Conservation (phyloP, 345 rosid genomes). For the Hibiscus syriacus region DNA sequence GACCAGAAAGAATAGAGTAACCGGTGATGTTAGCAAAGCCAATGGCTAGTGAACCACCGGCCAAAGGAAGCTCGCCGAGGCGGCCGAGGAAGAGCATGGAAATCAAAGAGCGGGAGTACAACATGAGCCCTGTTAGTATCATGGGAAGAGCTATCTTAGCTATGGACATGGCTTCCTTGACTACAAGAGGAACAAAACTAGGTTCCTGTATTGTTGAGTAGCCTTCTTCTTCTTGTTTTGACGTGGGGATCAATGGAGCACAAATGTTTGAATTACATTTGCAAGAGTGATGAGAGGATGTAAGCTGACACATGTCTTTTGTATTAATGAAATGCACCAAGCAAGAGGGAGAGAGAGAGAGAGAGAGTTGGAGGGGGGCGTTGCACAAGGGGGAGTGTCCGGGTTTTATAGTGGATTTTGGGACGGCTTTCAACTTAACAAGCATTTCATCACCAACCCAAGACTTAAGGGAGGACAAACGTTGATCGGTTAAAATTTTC, state of each 20-base stretch:
- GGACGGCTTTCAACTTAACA: too few species aligned
- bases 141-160: constrained; percentile 59
- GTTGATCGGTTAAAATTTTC: too few species aligned
- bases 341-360: not conserved
- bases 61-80: constrained; percentile 58
- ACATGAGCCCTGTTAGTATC: constrained; percentile 61
- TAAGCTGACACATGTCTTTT: constrained; percentile 3
- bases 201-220: not conserved
- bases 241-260: constrained; percentile 6
- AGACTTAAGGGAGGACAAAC: too few species aligned
- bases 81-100: constrained; percentile 75
- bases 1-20: constrained; percentile 80
- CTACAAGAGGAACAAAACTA: constrained; percentile 18
- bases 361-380: not conserved
- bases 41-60: constrained; percentile 84
- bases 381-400: not conserved
- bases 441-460: too few species aligned
- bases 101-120: constrained; percentile 79
- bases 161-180: constrained; percentile 46
- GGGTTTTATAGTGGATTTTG: not conserved
- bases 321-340: not conserved
- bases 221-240: not conserved
- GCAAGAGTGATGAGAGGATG: not conserved
- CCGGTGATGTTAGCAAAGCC: constrained; percentile 94
- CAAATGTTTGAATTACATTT: not conserved